Evolutionary conservation across 2,329 filamentous ascomycete species (phyloP), one percentile per base, ranked within the genome.

Genomic region (Fusarium musae): DNA sequence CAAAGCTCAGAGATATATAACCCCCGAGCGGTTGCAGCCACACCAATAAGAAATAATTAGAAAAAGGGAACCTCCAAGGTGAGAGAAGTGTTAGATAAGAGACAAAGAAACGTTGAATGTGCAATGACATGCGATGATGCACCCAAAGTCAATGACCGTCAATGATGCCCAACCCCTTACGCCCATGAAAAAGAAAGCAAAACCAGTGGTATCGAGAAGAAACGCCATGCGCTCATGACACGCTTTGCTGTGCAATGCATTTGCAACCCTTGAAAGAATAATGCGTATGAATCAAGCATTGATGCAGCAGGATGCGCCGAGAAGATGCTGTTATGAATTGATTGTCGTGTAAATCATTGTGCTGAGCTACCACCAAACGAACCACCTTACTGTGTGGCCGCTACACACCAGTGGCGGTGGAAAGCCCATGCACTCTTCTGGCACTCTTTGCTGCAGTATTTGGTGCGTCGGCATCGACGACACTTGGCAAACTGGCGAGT

Each of bases 371-470:
- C 70, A 57, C 52, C 30, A 19, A 52, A 21, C 13, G 13, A 52
- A 36, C 34, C 17, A 39, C 34, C 60, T 69, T 81, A 89, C 83
- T 87, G 86, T 39, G 87, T 85, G 56, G 93, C 93, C 67, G 92
- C 92, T 66, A 96, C 92, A 82, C 96, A 99, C 96, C 96, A 99
- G 84, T 98, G 97, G 69, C 96, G 92, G 82, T 99, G 96, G 83
- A 95, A 98, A 34, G 96, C 95, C 96, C 96, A 99, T 15, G 96
- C 97, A 77, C 94, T 97, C 87, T 98, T 98, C 84, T 99, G 96
- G 84, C 96, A 99, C 83, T 99, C 96, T 84, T 99, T 99, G 89
- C 95, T 98, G 91, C 96, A 99, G 85, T 98, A 98, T 83, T 99
- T 99, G 70, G 96, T 99, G 74, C 96, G 91, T 77, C 96, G 91